Base-by-base conservation (phyloP, 2,329 filamentous ascomycete species). In the Chrysosporium keratinophilum region DNA sequence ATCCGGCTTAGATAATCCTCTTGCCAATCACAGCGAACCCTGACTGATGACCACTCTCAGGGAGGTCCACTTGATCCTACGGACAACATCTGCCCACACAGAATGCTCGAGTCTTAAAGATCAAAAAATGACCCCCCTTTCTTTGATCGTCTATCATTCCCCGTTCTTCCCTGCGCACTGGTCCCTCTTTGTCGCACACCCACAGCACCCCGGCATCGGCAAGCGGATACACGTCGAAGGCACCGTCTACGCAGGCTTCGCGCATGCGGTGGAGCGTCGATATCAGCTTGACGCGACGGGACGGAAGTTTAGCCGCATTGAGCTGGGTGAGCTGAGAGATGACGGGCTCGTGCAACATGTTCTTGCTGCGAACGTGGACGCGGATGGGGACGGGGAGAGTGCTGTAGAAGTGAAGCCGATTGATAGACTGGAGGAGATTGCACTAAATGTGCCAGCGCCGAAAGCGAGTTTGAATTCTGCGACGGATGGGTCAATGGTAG, bases 151-250 rank as follows among this genome's bases (percentile, higher is more conserved):
- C n/a, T 44, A 53, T 42, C 42, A 45, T 31, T 47, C 41, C 11
- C 41, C 50, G 33, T 33, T 46, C 34, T 46, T 45, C 41, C 50
- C 50, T 4, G 50, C 50, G 4, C 50, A 53, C 42, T 53, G 42
- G 41, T 53, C 50, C 15, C 33, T 53, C 11, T 53, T 53, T 34
- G 34, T 47, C n/a, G 2, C 50, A 7, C 19, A 45, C 19, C 39
- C 43, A 6, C 14, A 14, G 14, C 12, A 23, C 9, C 40, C 40
- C 12, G 33, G 31, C 11, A 41, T 45, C 7, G 53, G 57, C 47
- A 60, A 56, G 54, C 31, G 50, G 9, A 56, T 59, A 17, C 57
- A 56, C 43, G 56, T 58, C 15, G 47, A 55, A 20, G 54, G 58
- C 1, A 56, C 41, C 17, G 42, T 44, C 37, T 42, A 44, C 41